Evolutionary conservation across 1,284 basidiomycete genomes (phyloP), one percentile per base, ranked within the genome.

Genomic region (Wolfiporia cocos): DNA sequence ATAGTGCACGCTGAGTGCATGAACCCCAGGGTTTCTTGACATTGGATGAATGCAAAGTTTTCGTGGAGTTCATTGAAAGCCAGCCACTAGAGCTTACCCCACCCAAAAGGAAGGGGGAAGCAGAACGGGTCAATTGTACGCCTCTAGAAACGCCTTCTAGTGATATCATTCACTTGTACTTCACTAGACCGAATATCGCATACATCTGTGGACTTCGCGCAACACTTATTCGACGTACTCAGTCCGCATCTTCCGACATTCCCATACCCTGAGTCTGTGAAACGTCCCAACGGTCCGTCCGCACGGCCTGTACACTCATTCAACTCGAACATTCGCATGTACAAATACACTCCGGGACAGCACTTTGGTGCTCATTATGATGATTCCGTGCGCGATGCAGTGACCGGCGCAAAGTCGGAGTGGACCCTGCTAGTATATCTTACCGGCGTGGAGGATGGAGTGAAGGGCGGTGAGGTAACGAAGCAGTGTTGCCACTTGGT

Each of bases 391-490:
- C 66, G 66, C 12, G 80, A 83, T 52, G 43, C 68, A 2, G 52
- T 66, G 41, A 80, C 76, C 9, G 78, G 78, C 4, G 65, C 70
- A 6, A 71, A 74, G 53, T 81, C 81, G 37, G 81, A 86, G 58
- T 92, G 88, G 88, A 92, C 88, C 0, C 60, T 92, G 18, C 61
- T 92, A 34, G 69, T 91, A 28, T 92, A 91, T 57, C 62, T 92
- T 30, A 79, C 80, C 7, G 86, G 86, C 1, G 57, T 59, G 3
- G 79, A 86, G 51, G 81, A 86, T 53, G 82, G 80, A 9, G 78
- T 88, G 0, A 68, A 78, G 56, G 88, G 88, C 14, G 88, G 88
- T 14, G 78, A 86, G 67, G 81, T 6, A 37, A 28, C 33, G 21
- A 21, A 22, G n/a, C 14, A 4, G n/a, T 28, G 36, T 26, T 12